Percentiles rank a stretch among this genome's conserved stretches.
Evolutionary conservation across 768 basidiomycete genomes (phyloP).

Genomic region (Hericium rajendrae): DNA sequence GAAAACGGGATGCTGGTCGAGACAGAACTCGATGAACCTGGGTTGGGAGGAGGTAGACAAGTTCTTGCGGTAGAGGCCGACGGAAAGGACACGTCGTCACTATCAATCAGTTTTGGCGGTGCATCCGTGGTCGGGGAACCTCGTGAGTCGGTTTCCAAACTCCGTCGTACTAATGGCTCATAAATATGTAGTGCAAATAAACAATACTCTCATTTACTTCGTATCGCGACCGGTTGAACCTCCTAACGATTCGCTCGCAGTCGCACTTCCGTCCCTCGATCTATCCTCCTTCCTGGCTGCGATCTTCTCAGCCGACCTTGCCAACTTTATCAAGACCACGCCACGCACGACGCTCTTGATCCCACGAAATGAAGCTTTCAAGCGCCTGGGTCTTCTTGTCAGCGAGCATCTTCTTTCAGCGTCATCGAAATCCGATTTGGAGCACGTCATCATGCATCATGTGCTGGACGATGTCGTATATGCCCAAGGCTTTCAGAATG

Average conservation of each 20-base stretch:
- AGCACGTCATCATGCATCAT: conserved; percentile 83
- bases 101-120: conserved; percentile 72
- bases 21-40: conserved; percentile 66
- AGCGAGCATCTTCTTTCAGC: conserved; percentile 79
- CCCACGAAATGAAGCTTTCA: conserved; percentile 86
- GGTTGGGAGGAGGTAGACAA: conserved; percentile 60
- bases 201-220: conserved; percentile 83
- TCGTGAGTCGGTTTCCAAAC: conserved; percentile 36
- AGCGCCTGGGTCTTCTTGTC: conserved; percentile 72
- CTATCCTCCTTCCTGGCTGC: conserved; percentile 88
- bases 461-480: conserved; percentile 72
- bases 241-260: conserved; percentile 72
- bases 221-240: conserved; percentile 76
- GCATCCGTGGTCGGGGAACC: conserved; percentile 71
- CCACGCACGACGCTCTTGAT: conserved; percentile 77
- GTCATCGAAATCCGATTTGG: conserved; percentile 70
- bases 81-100: conserved; percentile 42
- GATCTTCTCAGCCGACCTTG: conserved; percentile 77
- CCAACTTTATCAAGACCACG: conserved; percentile 51
- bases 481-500: conserved; percentile 44
- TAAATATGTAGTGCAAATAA: conserved; percentile 46
- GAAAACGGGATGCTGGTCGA: conserved; percentile 66
- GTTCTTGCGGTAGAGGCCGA: conserved; percentile 62
- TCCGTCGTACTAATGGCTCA: background rate
- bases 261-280: conserved; percentile 73